Conservation (phyloP, 148 eudicot species). For the Mesembryanthemum crystallinum region DNA sequence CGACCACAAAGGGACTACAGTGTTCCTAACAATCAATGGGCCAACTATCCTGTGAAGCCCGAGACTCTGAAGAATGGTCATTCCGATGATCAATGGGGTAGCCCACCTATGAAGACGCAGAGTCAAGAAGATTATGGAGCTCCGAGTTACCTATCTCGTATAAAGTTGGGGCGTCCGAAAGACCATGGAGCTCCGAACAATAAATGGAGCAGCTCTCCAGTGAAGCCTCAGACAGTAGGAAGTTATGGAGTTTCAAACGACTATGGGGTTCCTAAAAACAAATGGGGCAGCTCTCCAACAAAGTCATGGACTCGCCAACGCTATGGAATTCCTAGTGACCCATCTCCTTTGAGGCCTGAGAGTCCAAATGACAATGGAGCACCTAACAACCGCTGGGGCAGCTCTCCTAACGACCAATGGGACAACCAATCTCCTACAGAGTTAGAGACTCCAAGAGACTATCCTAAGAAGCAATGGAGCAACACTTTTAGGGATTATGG, state of each 20-base stretch:
- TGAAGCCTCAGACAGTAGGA: background rate
- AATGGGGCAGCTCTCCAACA: slow-evolving; percentile 5
- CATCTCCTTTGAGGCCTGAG: too few species aligned
- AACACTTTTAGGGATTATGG: background rate
- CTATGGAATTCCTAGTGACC: background rate
- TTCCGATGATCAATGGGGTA: background rate
- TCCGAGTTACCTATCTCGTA: background rate
- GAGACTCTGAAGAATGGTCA: background rate
- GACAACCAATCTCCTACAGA: slow-evolving; percentile 1
- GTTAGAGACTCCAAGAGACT: background rate
- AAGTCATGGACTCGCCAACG: too few species aligned
- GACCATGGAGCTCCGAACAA: slow-evolving; percentile 9
- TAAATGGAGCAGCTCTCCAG: slow-evolving; percentile 16
- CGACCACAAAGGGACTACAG: background rate
- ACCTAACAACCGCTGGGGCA: slow-evolving; percentile 11
- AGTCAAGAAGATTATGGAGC: slow-evolving; percentile 11
- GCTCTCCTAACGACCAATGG: slow-evolving; percentile 6
- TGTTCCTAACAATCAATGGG: slow-evolving; percentile 1
- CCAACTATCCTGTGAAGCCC: background rate
- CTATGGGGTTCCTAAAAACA: slow-evolving; percentile 2
- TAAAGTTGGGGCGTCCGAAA: background rate
- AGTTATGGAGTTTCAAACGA: background rate
- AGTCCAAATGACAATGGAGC: background rate
- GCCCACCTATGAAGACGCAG: slow-evolving; percentile 7
- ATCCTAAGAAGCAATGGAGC: background rate